A percentile compares a stretch with the other conserved stretches of the same genome.
Evolutionary conservation across 2,329 filamentous ascomycete species (phyloP).

Genomic region (Chrysosporium queenslandicum): DNA sequence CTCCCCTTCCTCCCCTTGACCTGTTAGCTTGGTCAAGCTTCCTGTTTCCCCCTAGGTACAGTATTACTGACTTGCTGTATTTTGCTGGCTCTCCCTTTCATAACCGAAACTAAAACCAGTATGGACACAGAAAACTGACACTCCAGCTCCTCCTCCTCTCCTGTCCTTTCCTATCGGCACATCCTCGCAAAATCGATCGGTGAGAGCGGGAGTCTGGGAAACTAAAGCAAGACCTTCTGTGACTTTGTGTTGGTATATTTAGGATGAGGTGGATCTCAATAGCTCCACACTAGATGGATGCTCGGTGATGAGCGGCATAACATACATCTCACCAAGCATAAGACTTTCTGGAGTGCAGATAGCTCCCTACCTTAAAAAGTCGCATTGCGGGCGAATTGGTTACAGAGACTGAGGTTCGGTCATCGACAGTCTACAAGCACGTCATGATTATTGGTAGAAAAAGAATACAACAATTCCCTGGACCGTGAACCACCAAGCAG

Average conservation of each 20-base stretch:
- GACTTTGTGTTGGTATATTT: constrained; percentile 1
- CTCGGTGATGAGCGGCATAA: background rate
- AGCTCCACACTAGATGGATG: background rate
- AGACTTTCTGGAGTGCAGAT: background rate
- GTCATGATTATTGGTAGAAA: too few relatives aligned
- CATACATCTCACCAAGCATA: background rate
- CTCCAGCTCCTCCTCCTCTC: background rate
- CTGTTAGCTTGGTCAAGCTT: background rate
- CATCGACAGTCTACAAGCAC: too few relatives aligned
- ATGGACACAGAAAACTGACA: background rate
- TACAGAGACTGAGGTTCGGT: too few relatives aligned
- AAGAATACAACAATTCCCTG: too few relatives aligned
- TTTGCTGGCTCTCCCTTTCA: too few relatives aligned
- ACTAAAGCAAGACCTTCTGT: background rate
- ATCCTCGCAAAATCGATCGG: background rate
- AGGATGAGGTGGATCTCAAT: background rate
- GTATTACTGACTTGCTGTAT: too few relatives aligned
- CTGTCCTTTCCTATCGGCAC: too few relatives aligned
- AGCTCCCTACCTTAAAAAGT: background rate
- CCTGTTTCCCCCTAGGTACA: background rate
- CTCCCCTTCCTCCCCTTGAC: too few relatives aligned
- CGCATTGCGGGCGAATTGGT: too few relatives aligned
- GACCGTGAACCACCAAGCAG: too few relatives aligned
- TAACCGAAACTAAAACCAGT: constrained; percentile 2
- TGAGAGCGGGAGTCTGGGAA: background rate